These are phyloP conservation scores for Apostasia ramifera DNA, from an alignment of 106 monocot genomes.

Conservation along the genomic window DNA sequence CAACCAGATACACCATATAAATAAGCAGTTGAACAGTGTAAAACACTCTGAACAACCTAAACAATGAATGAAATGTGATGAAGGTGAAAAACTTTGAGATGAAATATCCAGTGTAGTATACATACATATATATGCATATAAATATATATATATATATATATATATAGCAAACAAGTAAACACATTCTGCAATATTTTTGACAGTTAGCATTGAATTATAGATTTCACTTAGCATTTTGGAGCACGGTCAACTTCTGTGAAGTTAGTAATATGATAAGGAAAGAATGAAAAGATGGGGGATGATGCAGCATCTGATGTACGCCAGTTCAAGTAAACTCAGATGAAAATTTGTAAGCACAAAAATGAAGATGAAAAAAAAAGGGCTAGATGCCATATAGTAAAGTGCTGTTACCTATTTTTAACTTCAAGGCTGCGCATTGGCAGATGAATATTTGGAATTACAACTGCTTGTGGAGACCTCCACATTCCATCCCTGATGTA, in stretches of 20 bases:
- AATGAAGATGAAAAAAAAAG: too few relatives aligned
- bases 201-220: too few relatives aligned
- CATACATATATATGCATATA: neutral
- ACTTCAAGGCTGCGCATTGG: constrained; percentile 68
- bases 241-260: too few relatives aligned
- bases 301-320: too few relatives aligned
- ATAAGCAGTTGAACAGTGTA: neutral
- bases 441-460: constrained; percentile 46
- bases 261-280: too few relatives aligned
- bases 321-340: too few relatives aligned
- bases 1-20: neutral
- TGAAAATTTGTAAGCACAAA: too few relatives aligned
- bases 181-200: neutral
- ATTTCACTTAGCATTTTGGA: neutral
- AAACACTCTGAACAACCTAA: neutral
- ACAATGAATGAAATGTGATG: neutral
- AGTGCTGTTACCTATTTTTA: constrained; percentile 40
- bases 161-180: neutral
- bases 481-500: constrained; percentile 28
- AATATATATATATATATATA: too few relatives aligned
- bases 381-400: too few relatives aligned
- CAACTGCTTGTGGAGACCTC: constrained; percentile 37
- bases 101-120: neutral
- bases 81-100: neutral
- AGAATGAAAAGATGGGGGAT: too few relatives aligned